Evolutionary conservation across 352 stramenopile species (phyloP), one percentile per base, ranked within the genome.

Genomic region (Pythium plurisporium): DNA sequence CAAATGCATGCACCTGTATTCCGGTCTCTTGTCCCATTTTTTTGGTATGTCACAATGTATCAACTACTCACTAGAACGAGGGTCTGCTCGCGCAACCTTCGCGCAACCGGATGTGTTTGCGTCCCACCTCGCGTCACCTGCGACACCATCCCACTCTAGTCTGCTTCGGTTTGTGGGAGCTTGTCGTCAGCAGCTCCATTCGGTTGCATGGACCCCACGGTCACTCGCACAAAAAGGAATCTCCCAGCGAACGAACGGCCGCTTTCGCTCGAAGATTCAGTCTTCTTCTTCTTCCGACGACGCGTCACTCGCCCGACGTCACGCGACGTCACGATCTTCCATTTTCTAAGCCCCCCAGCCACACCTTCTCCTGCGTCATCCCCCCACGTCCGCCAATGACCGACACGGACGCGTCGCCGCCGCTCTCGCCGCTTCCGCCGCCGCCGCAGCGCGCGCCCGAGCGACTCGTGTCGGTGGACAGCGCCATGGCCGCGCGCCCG

Each of bases 401-500:
- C 20, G 46, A 47, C 20, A 54, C 55, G 11, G 15, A 48, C 55
- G 45, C 36, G 8, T 6, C 41, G 22, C 25, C 41, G 25, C 10
- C 41, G n/a, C 14, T 44, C 38, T 30, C 40, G 30, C 33, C 44
- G 20, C 48, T 30, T 15, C 37, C 53, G 41, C 50, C 60, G 29
- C 45, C 36, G 12, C 46, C 17, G 36, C 31, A 49, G 25, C 59
- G 60, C 45, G 50, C 33, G 23, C 59, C 52, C 14, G 51, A 61
- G 26, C 59, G 59, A 25, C 59, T 56, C 34, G 48, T 51, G 5
- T 66, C 59, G 36, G 50, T 51, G 20, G 59, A 66, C 30, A 52
- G 45, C 45, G 43, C 31, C 20, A 25, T 7, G 14, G 5, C 23
- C 26, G 12, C 17, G 11, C 41, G 49, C 8, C 53, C 60, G 52